Conservation (phyloP, 2,329 filamentous ascomycete genomes). For the Lachnellula subtilissima region DNA sequence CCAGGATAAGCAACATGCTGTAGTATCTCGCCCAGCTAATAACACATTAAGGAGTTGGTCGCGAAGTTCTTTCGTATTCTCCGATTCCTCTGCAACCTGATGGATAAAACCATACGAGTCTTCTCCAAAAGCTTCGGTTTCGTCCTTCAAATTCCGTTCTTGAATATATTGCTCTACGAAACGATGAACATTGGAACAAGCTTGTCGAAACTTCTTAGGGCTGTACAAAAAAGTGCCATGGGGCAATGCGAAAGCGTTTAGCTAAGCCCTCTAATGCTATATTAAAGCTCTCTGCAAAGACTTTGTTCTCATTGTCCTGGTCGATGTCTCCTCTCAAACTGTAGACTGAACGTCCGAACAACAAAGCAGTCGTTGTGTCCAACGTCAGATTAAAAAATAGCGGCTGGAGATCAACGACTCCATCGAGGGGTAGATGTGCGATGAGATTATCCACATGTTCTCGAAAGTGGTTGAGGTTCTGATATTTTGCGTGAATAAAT, state of each 20-base stretch:
- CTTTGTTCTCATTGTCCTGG: conserved; percentile 8
- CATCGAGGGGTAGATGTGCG: conserved; percentile 1
- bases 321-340: conserved; percentile 13
- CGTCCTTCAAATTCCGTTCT: conserved; percentile 31
- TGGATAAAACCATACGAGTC: conserved; percentile 8
- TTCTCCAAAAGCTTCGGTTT: conserved; percentile 13
- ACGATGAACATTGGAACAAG: conserved; percentile 19
- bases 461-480: conserved; percentile 12
- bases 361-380: conserved; percentile 51
- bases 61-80: conserved; percentile 30
- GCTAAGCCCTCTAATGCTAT: conserved; percentile 31
- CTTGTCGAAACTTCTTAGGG: conserved; percentile 8
- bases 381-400: conserved; percentile 49
- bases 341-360: conserved; percentile 47
- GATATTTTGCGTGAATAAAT: conserved; percentile 19
- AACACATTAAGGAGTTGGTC: conserved; percentile 33
- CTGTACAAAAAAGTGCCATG: conserved; percentile 8
- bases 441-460: conserved; percentile 32
- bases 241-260: conserved; percentile 26
- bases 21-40: conserved; percentile 29
- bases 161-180: conserved; percentile 25
- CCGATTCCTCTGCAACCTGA: conserved; percentile 20
- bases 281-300: conserved; percentile 36
- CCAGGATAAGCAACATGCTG: conserved; percentile 38
- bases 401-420: conserved; percentile 33